These are phyloP conservation scores for Diddensiella caesifluorescens DNA, from an alignment of 805 yeast species.

Conservation along the genomic window DNA sequence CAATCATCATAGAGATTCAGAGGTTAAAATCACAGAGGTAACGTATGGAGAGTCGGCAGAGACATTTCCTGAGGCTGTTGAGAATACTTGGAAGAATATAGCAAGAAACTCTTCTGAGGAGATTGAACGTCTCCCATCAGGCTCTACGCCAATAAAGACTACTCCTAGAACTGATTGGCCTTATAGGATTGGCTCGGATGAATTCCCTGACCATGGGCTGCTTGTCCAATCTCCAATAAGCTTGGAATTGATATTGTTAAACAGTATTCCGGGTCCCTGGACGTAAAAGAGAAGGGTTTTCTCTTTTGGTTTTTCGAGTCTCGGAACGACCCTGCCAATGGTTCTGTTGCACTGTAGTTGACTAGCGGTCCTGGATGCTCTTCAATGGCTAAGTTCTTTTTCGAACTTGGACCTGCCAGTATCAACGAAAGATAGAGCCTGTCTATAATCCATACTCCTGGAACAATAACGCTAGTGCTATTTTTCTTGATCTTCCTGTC, in stretches of 20 bases:
- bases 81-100: slow-evolving; percentile 5
- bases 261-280: slow-evolving; percentile 83
- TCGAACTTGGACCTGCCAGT: slow-evolving; percentile 86
- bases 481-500: slow-evolving; percentile 90
- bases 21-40: too few relatives aligned
- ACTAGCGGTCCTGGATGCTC: slow-evolving; percentile 97
- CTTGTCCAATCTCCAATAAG: slow-evolving; percentile 61
- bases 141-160: slow-evolving; percentile 6
- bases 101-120: slow-evolving; percentile 4
- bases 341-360: slow-evolving; percentile 81
- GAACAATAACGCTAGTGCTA: slow-evolving; percentile 85
- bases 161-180: slow-evolving; percentile 13
- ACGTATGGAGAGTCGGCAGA: too few relatives aligned
- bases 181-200: slow-evolving; percentile 9
- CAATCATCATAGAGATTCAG: too few relatives aligned
- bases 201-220: slow-evolving; percentile 40
- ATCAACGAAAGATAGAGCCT: slow-evolving; percentile 56
- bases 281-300: slow-evolving; percentile 75
- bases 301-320: slow-evolving; percentile 84
- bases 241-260: slow-evolving; percentile 78
- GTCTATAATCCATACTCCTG: slow-evolving; percentile 78
- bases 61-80: too few relatives aligned
- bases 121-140: slow-evolving; percentile 1
- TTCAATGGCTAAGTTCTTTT: slow-evolving; percentile 79
- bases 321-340: slow-evolving; percentile 79